Percentiles rank a stretch among this genome's conserved stretches.
These are phyloP conservation scores for Saturnispora quitensis DNA, from an alignment of 805 yeast genomes.

Conservation along the genomic window DNA sequence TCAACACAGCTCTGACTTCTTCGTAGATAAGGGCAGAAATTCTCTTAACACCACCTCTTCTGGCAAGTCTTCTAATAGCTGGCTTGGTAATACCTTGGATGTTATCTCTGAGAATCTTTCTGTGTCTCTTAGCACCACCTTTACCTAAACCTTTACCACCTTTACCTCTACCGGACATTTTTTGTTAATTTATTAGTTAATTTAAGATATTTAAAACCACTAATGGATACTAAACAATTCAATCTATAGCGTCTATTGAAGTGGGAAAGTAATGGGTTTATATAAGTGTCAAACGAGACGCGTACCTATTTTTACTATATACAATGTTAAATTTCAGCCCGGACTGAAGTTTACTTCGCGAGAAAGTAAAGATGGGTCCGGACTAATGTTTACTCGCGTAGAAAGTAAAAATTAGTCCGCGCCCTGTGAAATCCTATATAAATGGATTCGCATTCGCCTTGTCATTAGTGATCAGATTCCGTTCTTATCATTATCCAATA, in stretches of 20 bases:
- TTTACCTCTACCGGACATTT: conserved; percentile 99
- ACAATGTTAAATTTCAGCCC: background rate
- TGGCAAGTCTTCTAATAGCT: conserved; percentile 99
- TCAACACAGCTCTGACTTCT: conserved; percentile 95
- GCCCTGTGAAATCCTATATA: background rate
- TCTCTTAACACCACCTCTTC: conserved; percentile 99
- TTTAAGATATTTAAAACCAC: conserved; percentile 5
- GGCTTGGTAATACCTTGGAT: conserved; percentile 99
- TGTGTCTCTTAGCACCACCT: conserved; percentile 99
- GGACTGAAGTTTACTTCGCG: conserved; percentile 1
- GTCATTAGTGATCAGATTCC: background rate
- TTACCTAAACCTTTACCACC: conserved; percentile 99
- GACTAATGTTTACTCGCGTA: background rate
- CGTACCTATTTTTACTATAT: background rate
- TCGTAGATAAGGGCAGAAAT: conserved; percentile 97
- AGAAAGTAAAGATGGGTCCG: conserved; percentile 5
- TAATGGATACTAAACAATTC: conserved; percentile 8
- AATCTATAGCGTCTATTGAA: background rate
- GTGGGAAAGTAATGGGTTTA: conserved; percentile 2
- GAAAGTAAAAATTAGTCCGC: conserved; percentile 1
- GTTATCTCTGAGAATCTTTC: conserved; percentile 98
- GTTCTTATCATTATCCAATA: background rate
- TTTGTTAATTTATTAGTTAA: conserved; percentile 14
- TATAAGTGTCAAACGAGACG: background rate
- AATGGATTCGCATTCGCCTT: background rate